Percentiles rank a stretch among this genome's conserved stretches.
phyloP scores from a whole-genome alignment of 129 eudicot species.

The Centrapalus pauciflorus region DNA sequence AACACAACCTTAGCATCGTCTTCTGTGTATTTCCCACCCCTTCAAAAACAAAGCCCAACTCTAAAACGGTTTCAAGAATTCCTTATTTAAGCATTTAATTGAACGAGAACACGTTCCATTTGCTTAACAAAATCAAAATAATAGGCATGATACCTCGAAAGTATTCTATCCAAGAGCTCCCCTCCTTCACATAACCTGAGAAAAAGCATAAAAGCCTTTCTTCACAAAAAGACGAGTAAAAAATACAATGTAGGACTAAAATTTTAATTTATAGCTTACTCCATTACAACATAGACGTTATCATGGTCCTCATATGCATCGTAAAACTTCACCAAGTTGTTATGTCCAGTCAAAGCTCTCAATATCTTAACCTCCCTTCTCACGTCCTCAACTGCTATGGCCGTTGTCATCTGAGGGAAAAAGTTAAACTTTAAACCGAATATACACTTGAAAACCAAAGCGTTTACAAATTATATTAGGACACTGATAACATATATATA shows the following conservation, averaged over 20 bases:
- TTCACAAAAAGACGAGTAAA: neutral
- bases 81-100: neutral
- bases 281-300: constrained; percentile 89
- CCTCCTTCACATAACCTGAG: constrained; percentile 93
- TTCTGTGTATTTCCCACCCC: constrained; percentile 95
- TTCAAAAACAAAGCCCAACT: constrained; percentile 21
- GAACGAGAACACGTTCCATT: neutral
- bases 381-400: constrained; percentile 91
- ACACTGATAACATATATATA: neutral
- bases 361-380: constrained; percentile 89
- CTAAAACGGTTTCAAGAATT: neutral
- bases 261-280: constrained; percentile 45
- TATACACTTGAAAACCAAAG: neutral
- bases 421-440: neutral
- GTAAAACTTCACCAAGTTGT: constrained; percentile 65
- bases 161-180: constrained; percentile 83
- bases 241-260: neutral
- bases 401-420: constrained; percentile 72
- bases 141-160: constrained; percentile 53
- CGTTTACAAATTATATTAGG: neutral
- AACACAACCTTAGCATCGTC: constrained; percentile 87
- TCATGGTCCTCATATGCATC: constrained; percentile 85
- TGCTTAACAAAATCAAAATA: constrained; percentile 2
- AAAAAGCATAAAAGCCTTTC: constrained; percentile 1
- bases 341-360: constrained; percentile 78